These are phyloP conservation scores for Viola odorata DNA, from an alignment of 345 rosid species.

Conservation along the genomic window DNA sequence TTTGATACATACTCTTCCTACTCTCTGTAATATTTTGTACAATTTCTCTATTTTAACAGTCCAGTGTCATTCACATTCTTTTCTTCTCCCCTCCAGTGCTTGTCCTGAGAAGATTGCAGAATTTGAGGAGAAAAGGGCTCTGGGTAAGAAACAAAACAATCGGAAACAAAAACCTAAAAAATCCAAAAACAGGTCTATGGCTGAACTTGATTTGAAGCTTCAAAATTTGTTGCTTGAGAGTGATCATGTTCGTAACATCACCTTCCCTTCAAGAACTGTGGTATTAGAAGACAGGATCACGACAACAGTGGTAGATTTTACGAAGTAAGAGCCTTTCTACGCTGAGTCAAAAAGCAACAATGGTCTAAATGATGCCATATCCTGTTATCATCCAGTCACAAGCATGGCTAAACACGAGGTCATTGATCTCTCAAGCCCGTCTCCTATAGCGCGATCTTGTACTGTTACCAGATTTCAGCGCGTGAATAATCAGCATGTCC, in stretches of 20 bases:
- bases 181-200: constrained; percentile 23
- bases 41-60: no score
- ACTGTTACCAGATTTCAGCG: constrained; percentile 25
- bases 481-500: constrained; percentile 19
- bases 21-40: not conserved
- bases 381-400: constrained; percentile 4
- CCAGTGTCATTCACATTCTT: not conserved
- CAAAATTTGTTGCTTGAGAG: constrained; percentile 51
- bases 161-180: constrained; percentile 34
- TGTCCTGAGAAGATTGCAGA: constrained; percentile 80
- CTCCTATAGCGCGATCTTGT: constrained; percentile 25
- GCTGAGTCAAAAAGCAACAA: constrained; percentile 22
- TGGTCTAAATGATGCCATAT: constrained; percentile 2
- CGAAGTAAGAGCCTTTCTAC: constrained; percentile 12
- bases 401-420: constrained; percentile 30
- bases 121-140: constrained; percentile 55
- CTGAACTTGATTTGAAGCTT: constrained; percentile 51
- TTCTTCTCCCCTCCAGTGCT: constrained; percentile 39
- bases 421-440: constrained; percentile 77
- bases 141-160: constrained; percentile 40
- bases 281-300: constrained; percentile 21
- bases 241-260: constrained; percentile 4
- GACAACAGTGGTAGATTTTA: constrained; percentile 6
- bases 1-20: not conserved
- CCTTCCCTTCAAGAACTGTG: constrained; percentile 17